Evolutionary conservation across 139 green algal species (phyloP).

Genomic region (Ulvella scutata): DNA sequence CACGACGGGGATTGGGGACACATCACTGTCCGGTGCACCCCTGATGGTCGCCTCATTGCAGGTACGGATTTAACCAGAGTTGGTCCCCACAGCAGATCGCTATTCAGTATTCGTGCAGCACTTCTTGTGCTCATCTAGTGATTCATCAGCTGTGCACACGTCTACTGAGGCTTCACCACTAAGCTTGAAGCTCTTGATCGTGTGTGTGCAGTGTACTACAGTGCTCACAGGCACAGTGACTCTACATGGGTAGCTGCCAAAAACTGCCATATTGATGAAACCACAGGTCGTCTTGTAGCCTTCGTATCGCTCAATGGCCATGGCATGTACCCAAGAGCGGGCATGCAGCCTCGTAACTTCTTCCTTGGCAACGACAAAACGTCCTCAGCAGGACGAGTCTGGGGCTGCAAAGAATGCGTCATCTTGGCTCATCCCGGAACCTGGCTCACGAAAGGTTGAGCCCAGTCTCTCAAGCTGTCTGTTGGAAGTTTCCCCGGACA

Average conservation of each 20-base stretch:
- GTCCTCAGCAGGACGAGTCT: neutral
- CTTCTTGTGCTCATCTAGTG: no score
- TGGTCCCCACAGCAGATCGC: no score
- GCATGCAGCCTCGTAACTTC: neutral
- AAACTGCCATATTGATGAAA: neutral
- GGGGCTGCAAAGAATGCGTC: neutral
- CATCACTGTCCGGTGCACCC: conserved; percentile 16
- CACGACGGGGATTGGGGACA: conserved; percentile 40
- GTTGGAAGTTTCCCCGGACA: no score
- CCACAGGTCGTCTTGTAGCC: conserved; percentile 5
- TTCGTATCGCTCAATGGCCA: conserved; percentile 30
- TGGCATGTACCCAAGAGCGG: conserved; percentile 21
- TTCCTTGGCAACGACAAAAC: neutral
- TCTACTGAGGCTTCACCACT: no score
- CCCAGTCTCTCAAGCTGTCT: no score
- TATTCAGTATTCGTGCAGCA: no score
- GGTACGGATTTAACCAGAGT: no score
- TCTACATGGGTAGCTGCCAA: conserved; percentile 20
- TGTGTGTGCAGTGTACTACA: conserved; percentile 33
- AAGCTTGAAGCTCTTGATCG: no score
- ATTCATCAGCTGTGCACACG: no score
- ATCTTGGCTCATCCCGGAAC: no score
- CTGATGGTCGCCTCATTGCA: conserved; percentile 10
- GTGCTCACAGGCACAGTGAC: conserved; percentile 30
- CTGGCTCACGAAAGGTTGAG: no score